Base-by-base conservation (phyloP, 139 green algal genomes). In the Chlamydomonas sp. region DNA sequence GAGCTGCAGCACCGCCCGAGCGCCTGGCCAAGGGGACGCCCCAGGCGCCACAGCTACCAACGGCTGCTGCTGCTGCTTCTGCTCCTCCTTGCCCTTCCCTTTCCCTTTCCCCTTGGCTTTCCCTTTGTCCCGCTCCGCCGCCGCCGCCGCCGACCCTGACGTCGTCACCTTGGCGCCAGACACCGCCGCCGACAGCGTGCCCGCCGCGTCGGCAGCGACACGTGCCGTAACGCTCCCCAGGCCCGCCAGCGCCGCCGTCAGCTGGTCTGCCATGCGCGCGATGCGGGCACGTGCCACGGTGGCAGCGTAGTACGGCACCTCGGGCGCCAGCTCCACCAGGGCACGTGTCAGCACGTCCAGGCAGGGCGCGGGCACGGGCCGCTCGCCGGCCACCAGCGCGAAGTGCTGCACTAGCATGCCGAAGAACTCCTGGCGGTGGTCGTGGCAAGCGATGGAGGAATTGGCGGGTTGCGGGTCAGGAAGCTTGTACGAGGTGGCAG, bases 341-440 rank as follows among this genome's bases (percentile, higher is more conserved):
- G 92, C 74, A 1, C 87, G 67, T 5, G 94, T 86, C 12, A 99
- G 87, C 0, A 92, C 93, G 77, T 99, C 95, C 77, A 99, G 88
- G 81, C 93, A 88, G 20, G 62, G 86, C 61, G 90, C 63, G 15
- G 93, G 94, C 68, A 96, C 66, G 0, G 96, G 95, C 10, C n/a
- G 7, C n/a, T 92, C 49, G 16, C 92, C 94, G 1, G 97, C 96
- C 74, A 97, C 78, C 81, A 90, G 84, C 5, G 93, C 94, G 93
- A 98, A 99, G 90, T 99, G 97, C 93, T 99, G 96, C 89, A 98
- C 87, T 58, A 99, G 90, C 8, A 98, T 91, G 64, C 95, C 96
- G 79, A 97, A 99, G 31, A 99, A 94, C 72, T 96, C 91, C 93
- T 98, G 94, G 80, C 58, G 4, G n/a, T 9, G 78, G 78, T 6